Evolutionary conservation across 140 eudicot genomes (phyloP).

Genomic region (Erigeron philadelphicus): DNA sequence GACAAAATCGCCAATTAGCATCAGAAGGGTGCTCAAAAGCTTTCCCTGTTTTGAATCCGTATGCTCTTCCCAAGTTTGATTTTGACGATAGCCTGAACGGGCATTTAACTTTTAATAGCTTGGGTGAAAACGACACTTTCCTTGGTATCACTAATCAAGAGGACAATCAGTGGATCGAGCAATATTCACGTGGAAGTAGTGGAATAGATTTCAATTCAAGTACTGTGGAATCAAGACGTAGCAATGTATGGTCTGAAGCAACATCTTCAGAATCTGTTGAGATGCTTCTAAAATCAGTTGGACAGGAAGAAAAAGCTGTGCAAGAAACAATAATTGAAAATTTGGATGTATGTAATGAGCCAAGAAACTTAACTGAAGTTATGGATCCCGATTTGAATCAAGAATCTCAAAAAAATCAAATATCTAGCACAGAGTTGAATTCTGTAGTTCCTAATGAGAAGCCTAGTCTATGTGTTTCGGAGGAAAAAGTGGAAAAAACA

Average conservation of each 20-base stretch:
- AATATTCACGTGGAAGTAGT: slow-evolving; percentile 63
- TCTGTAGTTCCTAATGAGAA: slow-evolving; percentile 26
- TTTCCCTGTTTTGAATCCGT: slow-evolving; percentile 53
- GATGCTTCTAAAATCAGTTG: slow-evolving; percentile 79
- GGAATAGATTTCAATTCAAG: slow-evolving; percentile 61
- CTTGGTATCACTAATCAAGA: slow-evolving; percentile 82
- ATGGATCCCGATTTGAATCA: slow-evolving; percentile 40
- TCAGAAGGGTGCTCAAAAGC: slow-evolving; percentile 63
- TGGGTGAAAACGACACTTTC: slow-evolving; percentile 75
- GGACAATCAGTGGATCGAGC: slow-evolving; percentile 88
- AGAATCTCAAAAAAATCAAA: not conserved
- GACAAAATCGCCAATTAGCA: slow-evolving; percentile 60
- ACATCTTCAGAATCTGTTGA: slow-evolving; percentile 91
- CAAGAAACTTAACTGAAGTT: slow-evolving; percentile 31
- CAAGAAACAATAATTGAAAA: slow-evolving; percentile 35
- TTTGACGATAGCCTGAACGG: slow-evolving; percentile 72
- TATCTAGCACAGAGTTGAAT: slow-evolving; percentile 25
- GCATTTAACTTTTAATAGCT: slow-evolving; percentile 61
- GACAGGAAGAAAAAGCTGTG: slow-evolving; percentile 71
- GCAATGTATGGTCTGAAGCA: slow-evolving; percentile 95
- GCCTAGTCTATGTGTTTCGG: slow-evolving; percentile 14
- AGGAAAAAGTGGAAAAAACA: slow-evolving; percentile 26
- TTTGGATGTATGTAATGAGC: slow-evolving; percentile 35
- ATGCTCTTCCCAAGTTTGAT: slow-evolving; percentile 73
- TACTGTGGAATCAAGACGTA: slow-evolving; percentile 59